phyloP scores from a whole-genome alignment of 1,139 yeast species.

The Pneumocystis wakefieldiae region DNA sequence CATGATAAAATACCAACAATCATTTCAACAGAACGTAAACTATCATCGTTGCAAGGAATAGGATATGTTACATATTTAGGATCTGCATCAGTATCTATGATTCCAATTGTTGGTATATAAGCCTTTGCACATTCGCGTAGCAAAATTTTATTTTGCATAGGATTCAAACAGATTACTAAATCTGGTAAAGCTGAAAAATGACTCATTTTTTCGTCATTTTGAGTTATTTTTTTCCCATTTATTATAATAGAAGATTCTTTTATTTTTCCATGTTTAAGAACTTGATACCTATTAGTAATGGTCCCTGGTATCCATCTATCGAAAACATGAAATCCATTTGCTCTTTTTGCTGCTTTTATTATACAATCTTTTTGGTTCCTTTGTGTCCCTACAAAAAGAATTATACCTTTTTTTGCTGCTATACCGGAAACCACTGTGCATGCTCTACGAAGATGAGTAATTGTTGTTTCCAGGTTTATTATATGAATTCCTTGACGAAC shows the following conservation, averaged over 20 bases:
- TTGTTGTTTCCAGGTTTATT: conserved; percentile 75
- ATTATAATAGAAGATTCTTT: conserved; percentile 33
- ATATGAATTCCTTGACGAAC: conserved; percentile 77
- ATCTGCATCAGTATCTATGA: conserved; percentile 86
- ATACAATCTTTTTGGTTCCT: conserved; percentile 63
- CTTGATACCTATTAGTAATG: conserved; percentile 67
- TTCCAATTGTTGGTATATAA: conserved; percentile 83
- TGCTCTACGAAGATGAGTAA: conserved; percentile 62
- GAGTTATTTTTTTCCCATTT: conserved; percentile 4
- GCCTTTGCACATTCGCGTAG: conserved; percentile 67
- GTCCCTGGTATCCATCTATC: conserved; percentile 93
- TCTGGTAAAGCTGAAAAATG: conserved; percentile 54
- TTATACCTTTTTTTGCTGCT: conserved; percentile 68
- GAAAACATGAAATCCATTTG: conserved; percentile 67
- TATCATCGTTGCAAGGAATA: conserved; percentile 91
- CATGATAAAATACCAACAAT: conserved; percentile 69
- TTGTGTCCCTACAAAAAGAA: conserved; percentile 72
- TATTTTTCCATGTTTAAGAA: conserved; percentile 46
- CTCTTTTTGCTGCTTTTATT: conserved; percentile 63
- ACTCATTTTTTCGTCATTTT: conserved; percentile 10
- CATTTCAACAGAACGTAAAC: conserved; percentile 65
- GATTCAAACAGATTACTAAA: conserved; percentile 70
- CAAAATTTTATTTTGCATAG: conserved; percentile 72
- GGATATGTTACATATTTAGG: conserved; percentile 84
- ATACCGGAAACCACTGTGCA: conserved; percentile 66